phyloP scores from a whole-genome alignment of 2,329 filamentous ascomycete species.

The Calonectria naviculata region DNA sequence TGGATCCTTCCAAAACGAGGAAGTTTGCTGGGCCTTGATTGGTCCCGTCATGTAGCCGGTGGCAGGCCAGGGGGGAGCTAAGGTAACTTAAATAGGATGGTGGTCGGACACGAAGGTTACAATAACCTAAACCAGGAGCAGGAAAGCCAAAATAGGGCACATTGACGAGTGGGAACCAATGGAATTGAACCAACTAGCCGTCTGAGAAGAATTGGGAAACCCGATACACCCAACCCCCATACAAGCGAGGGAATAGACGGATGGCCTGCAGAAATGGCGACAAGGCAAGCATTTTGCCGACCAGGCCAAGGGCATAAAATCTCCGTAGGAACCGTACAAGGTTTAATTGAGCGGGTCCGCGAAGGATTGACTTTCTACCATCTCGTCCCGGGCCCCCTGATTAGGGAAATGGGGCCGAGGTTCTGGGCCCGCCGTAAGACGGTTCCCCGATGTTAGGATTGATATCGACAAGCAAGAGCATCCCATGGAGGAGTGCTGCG shows the following conservation, averaged over 20 bases:
- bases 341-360: neutral
- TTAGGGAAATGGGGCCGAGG: neutral
- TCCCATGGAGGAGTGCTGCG: neutral
- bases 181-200: too few species aligned
- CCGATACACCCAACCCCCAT: neutral
- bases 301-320: neutral
- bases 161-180: neutral
- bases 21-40: neutral
- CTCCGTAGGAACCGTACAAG: neutral
- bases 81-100: constrained; percentile 3
- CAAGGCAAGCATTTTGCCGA: neutral
- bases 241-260: neutral
- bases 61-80: neutral
- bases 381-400: neutral
- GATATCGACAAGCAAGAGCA: neutral
- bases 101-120: neutral
- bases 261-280: neutral
- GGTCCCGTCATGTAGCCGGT: neutral
- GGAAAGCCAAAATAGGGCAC: neutral
- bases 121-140: neutral
- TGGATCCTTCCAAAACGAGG: constrained; percentile 6
- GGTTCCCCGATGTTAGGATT: neutral
- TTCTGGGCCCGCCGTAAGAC: neutral
- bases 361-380: neutral
- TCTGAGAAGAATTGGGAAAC: neutral